These are phyloP conservation scores for Yamadazyma buinensis DNA, from an alignment of 1,139 yeast species.

Conservation along the genomic window DNA sequence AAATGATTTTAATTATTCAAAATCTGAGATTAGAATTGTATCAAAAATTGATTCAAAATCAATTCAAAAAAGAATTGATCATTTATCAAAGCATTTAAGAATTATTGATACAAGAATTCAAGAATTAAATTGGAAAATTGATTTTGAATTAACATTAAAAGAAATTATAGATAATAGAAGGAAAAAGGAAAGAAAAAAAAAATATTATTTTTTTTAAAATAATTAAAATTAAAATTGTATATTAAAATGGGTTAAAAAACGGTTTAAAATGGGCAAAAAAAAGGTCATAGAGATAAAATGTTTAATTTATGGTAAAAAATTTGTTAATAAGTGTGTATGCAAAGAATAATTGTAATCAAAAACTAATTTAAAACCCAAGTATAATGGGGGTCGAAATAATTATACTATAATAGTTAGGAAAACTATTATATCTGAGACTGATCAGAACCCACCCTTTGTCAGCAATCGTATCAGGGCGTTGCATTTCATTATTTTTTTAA, in stretches of 20 bases:
- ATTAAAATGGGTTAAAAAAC: too few species aligned
- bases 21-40: slow-evolving; percentile 13
- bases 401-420: not conserved
- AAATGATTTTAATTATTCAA: slow-evolving; percentile 12
- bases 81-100: slow-evolving; percentile 8
- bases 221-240: too few species aligned
- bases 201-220: slow-evolving; percentile 3
- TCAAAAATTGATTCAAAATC: slow-evolving; percentile 8
- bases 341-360: not conserved
- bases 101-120: slow-evolving; percentile 15
- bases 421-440: too few species aligned
- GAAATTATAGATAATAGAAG: slow-evolving; percentile 3
- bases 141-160: slow-evolving; percentile 9
- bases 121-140: slow-evolving; percentile 14
- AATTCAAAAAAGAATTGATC: slow-evolving; percentile 10
- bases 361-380: not conserved
- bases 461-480: slow-evolving; percentile 1
- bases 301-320: not conserved
- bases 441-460: too few species aligned
- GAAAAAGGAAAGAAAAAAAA: slow-evolving; percentile 4
- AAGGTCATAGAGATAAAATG: too few species aligned
- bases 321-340: slow-evolving; percentile 3
- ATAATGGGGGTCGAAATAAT: not conserved
- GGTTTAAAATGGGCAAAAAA: too few species aligned
- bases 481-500: not conserved